Evolutionary conservation across 768 basidiomycete species (phyloP), one percentile per base, ranked within the genome.

Genomic region (Imleria badia): DNA sequence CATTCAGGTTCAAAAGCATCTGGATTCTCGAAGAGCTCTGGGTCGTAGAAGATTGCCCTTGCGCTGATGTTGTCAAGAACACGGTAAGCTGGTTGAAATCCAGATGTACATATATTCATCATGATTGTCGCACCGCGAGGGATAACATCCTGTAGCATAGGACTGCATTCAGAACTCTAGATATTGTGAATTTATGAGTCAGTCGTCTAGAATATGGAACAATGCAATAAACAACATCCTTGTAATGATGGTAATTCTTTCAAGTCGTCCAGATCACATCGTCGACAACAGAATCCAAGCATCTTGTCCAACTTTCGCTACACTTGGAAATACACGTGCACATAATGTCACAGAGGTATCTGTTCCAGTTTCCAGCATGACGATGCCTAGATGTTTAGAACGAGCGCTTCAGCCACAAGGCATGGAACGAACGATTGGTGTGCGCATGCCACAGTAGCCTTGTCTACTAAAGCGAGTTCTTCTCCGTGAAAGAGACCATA

Each of bases 301-400:
- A 15, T 7, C 13, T 33, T 45, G 51, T 29, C 43, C 51, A 39
- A 14, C 39, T 45, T 45, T 39, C 6, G 51, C 29, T 19, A 52
- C 51, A 23, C 31, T 17, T n/a, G 51, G 51, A 38, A 45, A 52
- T n/a, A n/a, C n/a, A n/a, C n/a, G n/a, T 39, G 51, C 51, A 31
- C 51, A 52, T 9, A 52, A 52, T 22, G 51, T 39, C 15, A 43
- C 51, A n/a, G 51, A 45, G 20, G 51, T 52, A 39, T 52, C 51
- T 12, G 51, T 52, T 8, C 44, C 51, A 34, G 30, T 43, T 31
- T 52, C 51, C 11, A 52, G 29, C 51, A 52, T 52, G 9, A 52
- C 44, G 31, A 45, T 38, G 13, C 51, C 51, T 3, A 52, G 20
- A 14, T 52, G 19, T 38, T 42, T 51, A 20, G 42, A 20, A 44